A percentile compares a stretch with the other conserved stretches of the same genome.
Evolutionary conservation across 108 stramenopile species (phyloP).

Genomic region (Discostella pseudostelligera): DNA sequence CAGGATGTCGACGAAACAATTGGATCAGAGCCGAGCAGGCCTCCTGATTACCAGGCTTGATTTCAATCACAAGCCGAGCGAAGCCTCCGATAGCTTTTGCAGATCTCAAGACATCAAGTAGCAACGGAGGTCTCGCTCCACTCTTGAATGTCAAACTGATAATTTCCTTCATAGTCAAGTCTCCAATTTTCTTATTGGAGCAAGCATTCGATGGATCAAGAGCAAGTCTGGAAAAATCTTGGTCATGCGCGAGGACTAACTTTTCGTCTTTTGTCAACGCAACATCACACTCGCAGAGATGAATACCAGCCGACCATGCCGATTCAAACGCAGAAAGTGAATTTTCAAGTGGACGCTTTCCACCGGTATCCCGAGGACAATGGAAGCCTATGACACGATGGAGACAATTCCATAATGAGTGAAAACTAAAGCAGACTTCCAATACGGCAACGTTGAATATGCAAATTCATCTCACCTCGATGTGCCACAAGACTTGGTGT

Average conservation of each 20-base stretch:
- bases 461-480: constrained; percentile 41
- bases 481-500: constrained; percentile 61
- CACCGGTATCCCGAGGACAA: constrained; percentile 52
- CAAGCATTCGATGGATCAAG: constrained; percentile 42
- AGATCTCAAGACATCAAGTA: constrained; percentile 68
- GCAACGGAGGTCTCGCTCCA: constrained; percentile 66
- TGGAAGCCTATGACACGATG: constrained; percentile 48
- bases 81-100: constrained; percentile 63
- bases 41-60: constrained; percentile 73
- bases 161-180: constrained; percentile 71
- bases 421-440: neutral
- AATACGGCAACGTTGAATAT: neutral
- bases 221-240: constrained; percentile 65
- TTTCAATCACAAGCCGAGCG: constrained; percentile 66
- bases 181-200: constrained; percentile 54
- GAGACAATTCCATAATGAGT: neutral
- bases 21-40: constrained; percentile 66
- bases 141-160: constrained; percentile 64
- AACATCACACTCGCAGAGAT: constrained; percentile 79
- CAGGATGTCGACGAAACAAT: constrained; percentile 61
- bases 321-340: constrained; percentile 67
- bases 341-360: constrained; percentile 71
- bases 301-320: constrained; percentile 73
- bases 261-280: constrained; percentile 80
- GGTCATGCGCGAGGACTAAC: constrained; percentile 70